Conservation (phyloP, 768 basidiomycete species). For the Kwoniella sp. region DNA sequence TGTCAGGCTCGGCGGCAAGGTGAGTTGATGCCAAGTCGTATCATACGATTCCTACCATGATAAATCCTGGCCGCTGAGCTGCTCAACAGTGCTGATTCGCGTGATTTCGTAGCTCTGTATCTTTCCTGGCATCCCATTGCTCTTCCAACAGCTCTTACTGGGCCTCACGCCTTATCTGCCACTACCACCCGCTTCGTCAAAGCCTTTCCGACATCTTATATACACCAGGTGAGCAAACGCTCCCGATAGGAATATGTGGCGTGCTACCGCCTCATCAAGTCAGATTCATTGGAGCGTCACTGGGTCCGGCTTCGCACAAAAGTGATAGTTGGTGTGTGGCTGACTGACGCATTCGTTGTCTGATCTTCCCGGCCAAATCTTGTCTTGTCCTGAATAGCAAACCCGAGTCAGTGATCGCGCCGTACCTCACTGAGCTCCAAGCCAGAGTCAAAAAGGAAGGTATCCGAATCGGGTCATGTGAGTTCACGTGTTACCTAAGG, state of each 20-base stretch:
- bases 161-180: conserved; percentile 73
- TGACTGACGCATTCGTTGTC: not conserved
- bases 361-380: conserved; percentile 7
- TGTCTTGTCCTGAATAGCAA: conserved; percentile 57
- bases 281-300: too few relatives aligned
- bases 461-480: conserved; percentile 81
- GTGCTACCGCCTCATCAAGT: not conserved
- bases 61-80: not conserved
- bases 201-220: conserved; percentile 77
- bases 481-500: conserved; percentile 36
- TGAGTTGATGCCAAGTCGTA: conserved; percentile 18
- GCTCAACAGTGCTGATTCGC: too few relatives aligned
- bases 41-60: too few relatives aligned
- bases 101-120: conserved; percentile 65
- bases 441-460: conserved; percentile 71
- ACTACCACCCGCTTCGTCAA: conserved; percentile 72
- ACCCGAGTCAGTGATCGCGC: conserved; percentile 82
- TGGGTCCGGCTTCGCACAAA: too few relatives aligned
- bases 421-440: conserved; percentile 78
- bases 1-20: conserved; percentile 75
- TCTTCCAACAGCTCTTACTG: conserved; percentile 80
- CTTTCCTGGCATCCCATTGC: conserved; percentile 83
- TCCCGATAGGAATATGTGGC: not conserved
- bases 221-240: conserved; percentile 79
- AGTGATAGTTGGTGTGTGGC: too few relatives aligned